Percentiles rank a stretch among this genome's conserved stretches.
phyloP scores from a whole-genome alignment of 2,329 filamentous ascomycete genomes.

The Neofusicoccum kwambonambiense region DNA sequence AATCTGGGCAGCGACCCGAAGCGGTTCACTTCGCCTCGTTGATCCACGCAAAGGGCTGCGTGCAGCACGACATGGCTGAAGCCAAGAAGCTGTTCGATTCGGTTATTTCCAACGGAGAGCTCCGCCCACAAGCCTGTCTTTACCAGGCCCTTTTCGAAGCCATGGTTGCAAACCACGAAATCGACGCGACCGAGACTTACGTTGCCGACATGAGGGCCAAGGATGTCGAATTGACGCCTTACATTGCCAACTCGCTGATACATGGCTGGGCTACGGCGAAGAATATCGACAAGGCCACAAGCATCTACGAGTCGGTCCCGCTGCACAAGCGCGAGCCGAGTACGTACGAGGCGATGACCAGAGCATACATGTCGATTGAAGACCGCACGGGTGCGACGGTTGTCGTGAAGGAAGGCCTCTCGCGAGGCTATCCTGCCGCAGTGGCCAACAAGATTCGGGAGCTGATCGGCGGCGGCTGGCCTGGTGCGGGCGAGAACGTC shows the following conservation, averaged over 20 bases:
- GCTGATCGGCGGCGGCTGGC: slow-evolving; percentile 58
- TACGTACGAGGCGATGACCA: slow-evolving; percentile 98
- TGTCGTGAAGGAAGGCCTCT: slow-evolving; percentile 87
- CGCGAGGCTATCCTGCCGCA: slow-evolving; percentile 83
- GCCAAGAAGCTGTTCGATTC: slow-evolving; percentile 80
- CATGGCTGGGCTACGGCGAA: slow-evolving; percentile 90
- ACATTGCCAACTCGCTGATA: slow-evolving; percentile 97
- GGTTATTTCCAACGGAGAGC: slow-evolving; percentile 65
- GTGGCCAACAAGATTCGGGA: slow-evolving; percentile 94
- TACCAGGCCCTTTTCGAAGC: slow-evolving; percentile 97
- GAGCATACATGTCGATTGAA: slow-evolving; percentile 83
- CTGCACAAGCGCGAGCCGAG: slow-evolving; percentile 84
- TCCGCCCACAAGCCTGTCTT: slow-evolving; percentile 76
- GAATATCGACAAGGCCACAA: slow-evolving; percentile 73
- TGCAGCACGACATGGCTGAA: slow-evolving; percentile 83
- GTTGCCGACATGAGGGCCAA: slow-evolving; percentile 72
- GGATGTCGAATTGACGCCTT: slow-evolving; percentile 83
- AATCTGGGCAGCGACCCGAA: slow-evolving; percentile 73
- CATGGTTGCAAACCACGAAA: slow-evolving; percentile 91
- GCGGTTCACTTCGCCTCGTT: slow-evolving; percentile 94
- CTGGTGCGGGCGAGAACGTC: slow-evolving; percentile 17
- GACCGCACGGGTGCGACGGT: slow-evolving; percentile 72
- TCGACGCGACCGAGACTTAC: slow-evolving; percentile 67
- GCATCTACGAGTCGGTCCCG: slow-evolving; percentile 76
- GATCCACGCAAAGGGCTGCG: slow-evolving; percentile 93